phyloP scores from a whole-genome alignment of 2,329 filamentous ascomycete species.

The Hypocrella siamensis region DNA sequence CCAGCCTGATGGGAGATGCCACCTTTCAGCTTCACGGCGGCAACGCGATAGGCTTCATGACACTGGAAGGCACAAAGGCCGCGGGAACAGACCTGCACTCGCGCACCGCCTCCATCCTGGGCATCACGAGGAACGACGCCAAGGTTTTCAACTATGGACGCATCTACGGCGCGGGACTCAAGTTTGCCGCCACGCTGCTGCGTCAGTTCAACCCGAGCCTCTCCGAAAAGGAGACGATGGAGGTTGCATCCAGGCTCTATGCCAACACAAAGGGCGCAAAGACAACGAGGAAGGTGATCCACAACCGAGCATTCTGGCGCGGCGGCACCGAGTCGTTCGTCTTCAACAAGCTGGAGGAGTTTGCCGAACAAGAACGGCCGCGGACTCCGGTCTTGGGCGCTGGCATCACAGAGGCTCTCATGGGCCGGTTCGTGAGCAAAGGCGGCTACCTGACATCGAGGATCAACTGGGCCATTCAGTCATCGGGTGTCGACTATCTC shows the following conservation, averaged over 20 bases:
- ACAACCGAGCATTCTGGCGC: slow-evolving; percentile 74
- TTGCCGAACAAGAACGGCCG: slow-evolving; percentile 84
- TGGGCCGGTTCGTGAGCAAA: slow-evolving; percentile 73
- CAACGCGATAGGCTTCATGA: slow-evolving; percentile 98
- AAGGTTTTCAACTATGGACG: slow-evolving; percentile 99
- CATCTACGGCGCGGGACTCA: slow-evolving; percentile 94
- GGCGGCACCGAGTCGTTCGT: slow-evolving; percentile 95
- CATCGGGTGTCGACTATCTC: slow-evolving; percentile 90
- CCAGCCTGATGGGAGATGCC: slow-evolving; percentile 83
- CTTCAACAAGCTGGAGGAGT: slow-evolving; percentile 96
- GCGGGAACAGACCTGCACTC: slow-evolving; percentile 91
- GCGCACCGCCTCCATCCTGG: slow-evolving; percentile 78
- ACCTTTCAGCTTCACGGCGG: slow-evolving; percentile 91
- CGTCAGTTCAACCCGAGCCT: slow-evolving; percentile 84
- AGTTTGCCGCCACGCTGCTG: slow-evolving; percentile 79
- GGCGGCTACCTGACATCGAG: slow-evolving; percentile 88
- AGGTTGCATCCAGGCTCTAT: slow-evolving; percentile 69
- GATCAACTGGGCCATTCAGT: slow-evolving; percentile 99
- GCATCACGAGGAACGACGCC: slow-evolving; percentile 86
- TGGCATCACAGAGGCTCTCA: slow-evolving; percentile 89
- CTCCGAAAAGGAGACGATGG: slow-evolving; percentile 61
- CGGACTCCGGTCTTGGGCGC: slow-evolving; percentile 85
- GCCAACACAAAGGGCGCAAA: slow-evolving; percentile 80
- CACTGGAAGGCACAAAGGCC: slow-evolving; percentile 85
- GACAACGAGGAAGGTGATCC: slow-evolving; percentile 56